These are phyloP conservation scores for Botryotinia convoluta DNA, from an alignment of 2,329 filamentous ascomycete genomes.

Conservation along the genomic window DNA sequence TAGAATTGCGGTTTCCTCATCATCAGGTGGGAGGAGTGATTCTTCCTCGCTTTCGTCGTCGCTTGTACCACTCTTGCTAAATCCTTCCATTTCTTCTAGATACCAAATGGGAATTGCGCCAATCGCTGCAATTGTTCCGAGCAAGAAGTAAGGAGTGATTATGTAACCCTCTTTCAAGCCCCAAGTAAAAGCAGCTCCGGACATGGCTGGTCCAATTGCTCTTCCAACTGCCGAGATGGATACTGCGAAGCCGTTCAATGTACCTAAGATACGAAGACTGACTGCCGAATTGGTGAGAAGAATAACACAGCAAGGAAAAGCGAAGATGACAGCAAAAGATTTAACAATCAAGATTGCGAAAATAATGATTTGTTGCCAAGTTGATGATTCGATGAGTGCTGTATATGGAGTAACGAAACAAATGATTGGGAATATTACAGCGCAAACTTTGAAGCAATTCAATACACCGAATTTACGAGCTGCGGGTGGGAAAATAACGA, in stretches of 20 bases:
- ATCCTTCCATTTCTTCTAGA: conserved; percentile 70
- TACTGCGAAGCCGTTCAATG: conserved; percentile 87
- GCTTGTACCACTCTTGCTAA: conserved; percentile 45
- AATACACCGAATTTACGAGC: conserved; percentile 73
- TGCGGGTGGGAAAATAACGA: conserved; percentile 78
- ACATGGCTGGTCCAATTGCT: conserved; percentile 72
- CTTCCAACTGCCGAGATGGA: conserved; percentile 77
- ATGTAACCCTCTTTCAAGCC: conserved; percentile 75
- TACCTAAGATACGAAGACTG: conserved; percentile 75
- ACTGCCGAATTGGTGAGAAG: conserved; percentile 83
- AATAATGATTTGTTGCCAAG: conserved; percentile 57
- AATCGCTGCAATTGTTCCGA: conserved; percentile 61
- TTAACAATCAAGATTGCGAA: conserved; percentile 70
- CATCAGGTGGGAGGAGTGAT: conserved; percentile 23
- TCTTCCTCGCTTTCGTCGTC: conserved; percentile 36
- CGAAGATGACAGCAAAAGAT: conserved; percentile 73
- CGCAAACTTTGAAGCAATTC: conserved; percentile 66
- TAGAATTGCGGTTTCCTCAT: conserved; percentile 25
- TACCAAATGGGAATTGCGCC: conserved; percentile 72
- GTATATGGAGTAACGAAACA: conserved; percentile 84
- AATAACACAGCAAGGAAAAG: conserved; percentile 87
- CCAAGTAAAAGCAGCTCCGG: conserved; percentile 70
- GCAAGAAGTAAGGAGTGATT: conserved; percentile 76
- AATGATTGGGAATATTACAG: conserved; percentile 66
- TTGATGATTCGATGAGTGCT: conserved; percentile 54